Conservation (phyloP, 1,284 basidiomycete species). For the Austropuccinia psidii region DNA sequence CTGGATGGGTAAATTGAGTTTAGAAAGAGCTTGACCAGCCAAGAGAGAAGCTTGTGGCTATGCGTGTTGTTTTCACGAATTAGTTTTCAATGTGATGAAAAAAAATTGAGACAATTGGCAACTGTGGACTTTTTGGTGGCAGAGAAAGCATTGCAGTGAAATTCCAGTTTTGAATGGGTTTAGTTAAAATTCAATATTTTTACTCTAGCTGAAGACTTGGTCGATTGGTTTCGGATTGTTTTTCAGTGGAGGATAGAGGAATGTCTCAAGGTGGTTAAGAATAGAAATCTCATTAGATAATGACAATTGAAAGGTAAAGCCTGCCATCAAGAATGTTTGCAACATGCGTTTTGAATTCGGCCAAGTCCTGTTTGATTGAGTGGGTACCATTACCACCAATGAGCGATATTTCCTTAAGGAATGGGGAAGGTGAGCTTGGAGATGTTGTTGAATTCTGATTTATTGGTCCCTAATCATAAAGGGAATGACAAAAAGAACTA, state of each 20-base stretch:
- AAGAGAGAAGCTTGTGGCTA: too few species aligned
- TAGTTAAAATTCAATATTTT: conserved; percentile 41
- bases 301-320: conserved; percentile 52
- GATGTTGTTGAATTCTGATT: conserved; percentile 14
- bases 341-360: conserved; percentile 60
- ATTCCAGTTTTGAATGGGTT: conserved; percentile 62
- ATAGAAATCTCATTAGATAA: too few species aligned
- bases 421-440: conserved; percentile 53
- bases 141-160: conserved; percentile 46
- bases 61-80: too few species aligned
- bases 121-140: background rate
- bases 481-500: conserved; percentile 55
- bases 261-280: too few species aligned
- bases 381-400: conserved; percentile 71
- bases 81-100: too few species aligned
- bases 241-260: too few species aligned
- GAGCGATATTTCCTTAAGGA: conserved; percentile 61
- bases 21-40: too few species aligned
- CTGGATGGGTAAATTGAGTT: too few species aligned
- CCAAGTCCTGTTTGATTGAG: conserved; percentile 52
- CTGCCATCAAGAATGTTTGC: conserved; percentile 85
- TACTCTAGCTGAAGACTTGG: too few species aligned
- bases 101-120: too few species aligned
- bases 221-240: too few species aligned
- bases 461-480: conserved; percentile 42